Percentiles rank a stretch among this genome's conserved stretches.
Evolutionary conservation across 768 basidiomycete species (phyloP).

Genomic region (Porpolomopsis calyptriformis): DNA sequence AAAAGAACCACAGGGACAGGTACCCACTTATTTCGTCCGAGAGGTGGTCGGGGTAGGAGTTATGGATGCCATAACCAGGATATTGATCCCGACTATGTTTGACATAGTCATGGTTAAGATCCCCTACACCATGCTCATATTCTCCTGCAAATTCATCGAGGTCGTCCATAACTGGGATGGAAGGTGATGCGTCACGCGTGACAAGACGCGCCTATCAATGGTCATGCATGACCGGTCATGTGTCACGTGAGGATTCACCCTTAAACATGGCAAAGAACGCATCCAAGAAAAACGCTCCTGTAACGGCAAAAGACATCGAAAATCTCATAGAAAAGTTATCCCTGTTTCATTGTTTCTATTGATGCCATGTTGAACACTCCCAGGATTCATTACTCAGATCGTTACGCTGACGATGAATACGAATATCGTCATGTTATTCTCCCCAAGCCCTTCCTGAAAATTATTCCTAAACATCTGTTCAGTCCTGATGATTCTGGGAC

Average conservation of each 20-base stretch:
- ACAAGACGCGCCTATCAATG: neutral
- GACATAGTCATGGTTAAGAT: no score
- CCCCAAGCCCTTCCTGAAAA: slow-evolving; percentile 87
- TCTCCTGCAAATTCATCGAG: neutral
- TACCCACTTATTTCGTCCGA: slow-evolving; percentile 26
- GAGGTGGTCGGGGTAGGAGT: no score
- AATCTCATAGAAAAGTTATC: slow-evolving; percentile 72
- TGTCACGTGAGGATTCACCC: neutral
- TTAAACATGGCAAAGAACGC: slow-evolving; percentile 11
- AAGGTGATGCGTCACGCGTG: neutral
- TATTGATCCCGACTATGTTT: no score
- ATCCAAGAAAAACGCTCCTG: slow-evolving; percentile 24
- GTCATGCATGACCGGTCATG: no score
- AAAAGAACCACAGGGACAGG: slow-evolving; percentile 28
- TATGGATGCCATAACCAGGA: no score
- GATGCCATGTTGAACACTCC: slow-evolving; percentile 11
- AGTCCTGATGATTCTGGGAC: slow-evolving; percentile 63
- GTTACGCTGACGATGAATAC: slow-evolving; percentile 83
- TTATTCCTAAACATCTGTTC: slow-evolving; percentile 83
- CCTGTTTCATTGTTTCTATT: slow-evolving; percentile 4
- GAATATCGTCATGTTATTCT: slow-evolving; percentile 98
- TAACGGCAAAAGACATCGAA: slow-evolving; percentile 39
- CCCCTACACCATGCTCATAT: no score
- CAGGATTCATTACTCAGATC: slow-evolving; percentile 86
- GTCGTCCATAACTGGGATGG: no score